Evolutionary conservation across 2,329 filamentous ascomycete genomes (phyloP).

Genomic region (Paraconiothyrium sp.): DNA sequence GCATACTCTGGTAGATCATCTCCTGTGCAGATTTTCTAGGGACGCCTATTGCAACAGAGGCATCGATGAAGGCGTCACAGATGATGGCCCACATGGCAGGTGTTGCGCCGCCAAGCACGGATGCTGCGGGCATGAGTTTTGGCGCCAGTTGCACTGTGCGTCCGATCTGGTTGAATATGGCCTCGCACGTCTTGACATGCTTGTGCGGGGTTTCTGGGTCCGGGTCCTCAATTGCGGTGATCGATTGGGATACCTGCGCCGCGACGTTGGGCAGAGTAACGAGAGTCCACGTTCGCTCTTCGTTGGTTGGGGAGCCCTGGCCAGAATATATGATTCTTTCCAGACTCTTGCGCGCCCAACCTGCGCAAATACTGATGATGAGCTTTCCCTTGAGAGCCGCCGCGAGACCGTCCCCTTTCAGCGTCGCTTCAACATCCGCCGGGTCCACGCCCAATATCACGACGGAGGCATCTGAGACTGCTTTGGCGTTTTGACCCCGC

Average conservation of each 20-base stretch:
- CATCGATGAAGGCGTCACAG: slow-evolving; percentile 44
- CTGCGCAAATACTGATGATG: slow-evolving; percentile 62
- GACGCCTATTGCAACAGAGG: slow-evolving; percentile 40
- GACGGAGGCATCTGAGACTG: slow-evolving; percentile 50
- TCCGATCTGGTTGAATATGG: slow-evolving; percentile 39
- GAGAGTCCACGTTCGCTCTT: slow-evolving; percentile 45
- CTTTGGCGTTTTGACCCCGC: slow-evolving; percentile 49
- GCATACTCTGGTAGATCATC: slow-evolving; percentile 46
- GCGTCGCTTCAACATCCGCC: slow-evolving; percentile 51
- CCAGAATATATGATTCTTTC: slow-evolving; percentile 48
- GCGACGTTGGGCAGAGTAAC: slow-evolving; percentile 59
- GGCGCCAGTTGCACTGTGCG: slow-evolving; percentile 32
- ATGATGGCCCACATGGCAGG: slow-evolving; percentile 46
- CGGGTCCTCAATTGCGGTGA: slow-evolving; percentile 47
- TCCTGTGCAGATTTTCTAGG: slow-evolving; percentile 35
- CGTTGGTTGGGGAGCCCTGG: slow-evolving; percentile 14
- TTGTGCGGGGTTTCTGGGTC: slow-evolving; percentile 25
- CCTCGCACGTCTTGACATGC: slow-evolving; percentile 27
- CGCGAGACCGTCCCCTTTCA: slow-evolving; percentile 50
- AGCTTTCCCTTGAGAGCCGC: slow-evolving; percentile 57
- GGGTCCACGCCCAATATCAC: slow-evolving; percentile 61
- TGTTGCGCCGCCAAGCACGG: slow-evolving; percentile 41
- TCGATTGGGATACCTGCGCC: slow-evolving; percentile 55
- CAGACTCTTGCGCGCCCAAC: slow-evolving; percentile 56
- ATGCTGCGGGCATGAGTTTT: slow-evolving; percentile 38